These are phyloP conservation scores for Ophiognomonia clavigignenti-juglandacearum DNA, from an alignment of 2,329 filamentous ascomycete genomes.

Conservation along the genomic window DNA sequence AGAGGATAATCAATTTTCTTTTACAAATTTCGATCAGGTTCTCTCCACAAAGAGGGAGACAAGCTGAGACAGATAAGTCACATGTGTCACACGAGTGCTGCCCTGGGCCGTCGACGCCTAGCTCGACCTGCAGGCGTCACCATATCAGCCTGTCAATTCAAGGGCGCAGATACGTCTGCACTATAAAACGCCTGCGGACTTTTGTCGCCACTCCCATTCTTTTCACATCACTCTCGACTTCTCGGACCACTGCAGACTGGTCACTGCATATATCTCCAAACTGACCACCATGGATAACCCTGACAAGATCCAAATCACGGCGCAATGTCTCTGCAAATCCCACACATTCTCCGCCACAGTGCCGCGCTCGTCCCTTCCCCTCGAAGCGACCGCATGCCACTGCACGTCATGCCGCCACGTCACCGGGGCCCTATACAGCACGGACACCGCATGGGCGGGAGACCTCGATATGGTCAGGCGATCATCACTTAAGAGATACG, in stretches of 20 bases:
- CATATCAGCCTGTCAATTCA: no score
- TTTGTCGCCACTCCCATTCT: no score
- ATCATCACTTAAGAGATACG: constrained; percentile 30
- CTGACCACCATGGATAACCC: background rate
- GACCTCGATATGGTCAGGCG: constrained; percentile 23
- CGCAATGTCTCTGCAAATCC: constrained; percentile 40
- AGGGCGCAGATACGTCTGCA: no score
- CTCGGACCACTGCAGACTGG: background rate
- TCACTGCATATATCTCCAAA: background rate
- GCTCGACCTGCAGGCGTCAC: no score
- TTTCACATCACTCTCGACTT: background rate
- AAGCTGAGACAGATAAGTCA: no score
- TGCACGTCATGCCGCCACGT: constrained; percentile 44
- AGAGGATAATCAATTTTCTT: no score
- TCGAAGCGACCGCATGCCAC: constrained; percentile 38
- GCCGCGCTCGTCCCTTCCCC: constrained; percentile 31
- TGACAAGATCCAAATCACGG: constrained; percentile 24
- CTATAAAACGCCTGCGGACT: no score
- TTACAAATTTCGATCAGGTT: no score
- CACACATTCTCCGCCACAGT: constrained; percentile 34
- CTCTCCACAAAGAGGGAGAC: no score
- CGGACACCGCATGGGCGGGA: constrained; percentile 32
- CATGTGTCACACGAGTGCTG: no score
- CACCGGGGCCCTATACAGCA: constrained; percentile 37
- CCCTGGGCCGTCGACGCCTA: no score